Evolutionary conservation across 345 rosid species (phyloP).

Genomic region (Alliaria petiolata): DNA sequence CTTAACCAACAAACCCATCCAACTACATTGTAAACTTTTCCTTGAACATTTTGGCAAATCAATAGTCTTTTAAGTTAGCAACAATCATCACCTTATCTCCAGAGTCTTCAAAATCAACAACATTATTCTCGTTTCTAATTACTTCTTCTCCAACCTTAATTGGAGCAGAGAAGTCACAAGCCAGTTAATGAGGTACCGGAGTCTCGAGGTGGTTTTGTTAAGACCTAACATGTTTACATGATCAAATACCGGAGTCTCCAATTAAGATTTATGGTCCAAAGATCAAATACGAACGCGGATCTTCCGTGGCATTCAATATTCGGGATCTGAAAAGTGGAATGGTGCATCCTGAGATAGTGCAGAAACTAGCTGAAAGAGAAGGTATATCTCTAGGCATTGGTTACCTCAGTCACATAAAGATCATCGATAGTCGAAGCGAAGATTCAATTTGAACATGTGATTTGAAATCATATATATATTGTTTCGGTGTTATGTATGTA

Average conservation of each 20-base stretch:
- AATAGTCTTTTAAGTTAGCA: neutral
- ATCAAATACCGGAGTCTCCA: too few relatives aligned
- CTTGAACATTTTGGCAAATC: neutral
- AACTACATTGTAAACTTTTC: neutral
- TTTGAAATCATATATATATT: neutral
- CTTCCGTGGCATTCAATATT: constrained; percentile 89
- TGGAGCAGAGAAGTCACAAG: too few relatives aligned
- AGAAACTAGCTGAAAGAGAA: constrained; percentile 89
- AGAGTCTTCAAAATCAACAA: constrained; percentile 74
- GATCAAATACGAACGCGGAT: constrained; percentile 95
- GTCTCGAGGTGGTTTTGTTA: too few relatives aligned
- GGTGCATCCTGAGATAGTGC: constrained; percentile 88
- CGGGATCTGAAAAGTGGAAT: constrained; percentile 66
- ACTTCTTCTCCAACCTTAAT: constrained; percentile 82
- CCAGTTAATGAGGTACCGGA: too few relatives aligned
- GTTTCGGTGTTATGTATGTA: neutral
- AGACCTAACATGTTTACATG: too few relatives aligned
- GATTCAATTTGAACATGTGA: constrained; percentile 19
- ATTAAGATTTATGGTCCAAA: constrained; percentile 97
- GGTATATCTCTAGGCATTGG: constrained; percentile 89
- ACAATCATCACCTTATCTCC: constrained; percentile 57
- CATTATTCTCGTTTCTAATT: constrained; percentile 73
- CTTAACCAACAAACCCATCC: constrained; percentile 39
- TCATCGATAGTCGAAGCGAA: constrained; percentile 57
- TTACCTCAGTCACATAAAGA: constrained; percentile 80